Percentiles rank a stretch among this genome's conserved stretches.
These are phyloP conservation scores for Westerdykella sp. DNA, from an alignment of 2,329 filamentous ascomycete genomes.

Conservation along the genomic window DNA sequence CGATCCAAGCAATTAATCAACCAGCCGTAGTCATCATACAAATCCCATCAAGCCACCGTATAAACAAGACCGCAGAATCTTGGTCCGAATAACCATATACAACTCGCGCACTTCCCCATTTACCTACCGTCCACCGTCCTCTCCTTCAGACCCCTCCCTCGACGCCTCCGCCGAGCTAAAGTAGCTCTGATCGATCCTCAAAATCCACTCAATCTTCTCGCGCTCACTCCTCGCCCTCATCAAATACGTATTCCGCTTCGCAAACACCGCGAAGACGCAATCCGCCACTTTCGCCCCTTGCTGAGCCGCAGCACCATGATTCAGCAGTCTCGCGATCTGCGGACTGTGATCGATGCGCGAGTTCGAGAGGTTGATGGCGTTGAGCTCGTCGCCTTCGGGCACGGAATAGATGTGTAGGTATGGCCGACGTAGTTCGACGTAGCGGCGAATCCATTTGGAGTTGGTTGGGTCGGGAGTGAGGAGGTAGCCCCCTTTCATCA, in stretches of 20 bases:
- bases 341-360: conserved; percentile 89
- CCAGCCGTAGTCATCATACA: too few species aligned
- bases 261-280: conserved; percentile 90
- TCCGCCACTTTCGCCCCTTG: conserved; percentile 37
- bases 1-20: too few species aligned
- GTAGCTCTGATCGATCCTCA: conserved; percentile 82
- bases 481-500: conserved; percentile 83
- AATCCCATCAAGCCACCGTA: too few species aligned
- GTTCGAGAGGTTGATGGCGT: conserved; percentile 80
- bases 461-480: conserved; percentile 76
- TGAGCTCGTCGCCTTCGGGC: conserved; percentile 82
- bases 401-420: conserved; percentile 88
- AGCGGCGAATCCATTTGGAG: conserved; percentile 82
- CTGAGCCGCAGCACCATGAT: conserved; percentile 4
- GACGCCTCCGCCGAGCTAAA: conserved; percentile 29
- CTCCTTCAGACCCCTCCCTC: too few species aligned
- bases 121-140: too few species aligned
- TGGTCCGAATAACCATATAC: too few species aligned
- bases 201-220: conserved; percentile 96
- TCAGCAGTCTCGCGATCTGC: conserved; percentile 71
- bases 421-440: conserved; percentile 83
- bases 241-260: conserved; percentile 88
- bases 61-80: too few species aligned
- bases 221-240: conserved; percentile 84
- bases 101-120: too few species aligned